Conservation (phyloP, 108 stramenopile genomes). For the Nitzschia putrida region DNA sequence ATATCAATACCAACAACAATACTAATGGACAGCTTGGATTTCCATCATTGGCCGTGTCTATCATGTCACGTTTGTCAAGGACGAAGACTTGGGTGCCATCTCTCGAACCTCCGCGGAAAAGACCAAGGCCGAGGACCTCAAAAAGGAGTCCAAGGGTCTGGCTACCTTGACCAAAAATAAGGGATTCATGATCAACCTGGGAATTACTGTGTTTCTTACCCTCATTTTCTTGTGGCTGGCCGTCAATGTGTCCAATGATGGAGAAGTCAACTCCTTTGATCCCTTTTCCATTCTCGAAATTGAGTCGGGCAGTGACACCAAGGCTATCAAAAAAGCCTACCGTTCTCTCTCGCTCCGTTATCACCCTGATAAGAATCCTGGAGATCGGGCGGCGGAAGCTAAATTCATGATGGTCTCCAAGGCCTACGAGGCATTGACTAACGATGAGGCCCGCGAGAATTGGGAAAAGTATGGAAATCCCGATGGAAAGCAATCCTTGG, state of each 20-base stretch:
- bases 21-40: slow-evolving; percentile 72
- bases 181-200: slow-evolving; percentile 73
- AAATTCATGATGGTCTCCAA: slow-evolving; percentile 96
- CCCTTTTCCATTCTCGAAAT: slow-evolving; percentile 88
- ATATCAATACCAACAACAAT: no score
- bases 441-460: slow-evolving; percentile 84
- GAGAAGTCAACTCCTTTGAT: slow-evolving; percentile 92
- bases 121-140: slow-evolving; percentile 78
- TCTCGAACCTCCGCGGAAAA: slow-evolving; percentile 85
- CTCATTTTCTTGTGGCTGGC: slow-evolving; percentile 67
- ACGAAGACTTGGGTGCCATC: slow-evolving; percentile 80
- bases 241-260: slow-evolving; percentile 66
- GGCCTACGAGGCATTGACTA: slow-evolving; percentile 94
- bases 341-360: slow-evolving; percentile 80
- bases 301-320: slow-evolving; percentile 70
- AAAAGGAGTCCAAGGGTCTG: slow-evolving; percentile 71
- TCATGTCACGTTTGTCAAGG: slow-evolving; percentile 62
- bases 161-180: slow-evolving; percentile 53
- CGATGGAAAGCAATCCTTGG: slow-evolving; percentile 96
- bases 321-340: slow-evolving; percentile 90
- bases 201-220: slow-evolving; percentile 62
- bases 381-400: slow-evolving; percentile 86
- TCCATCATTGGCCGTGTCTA: slow-evolving; percentile 57
- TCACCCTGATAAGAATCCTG: slow-evolving; percentile 95
- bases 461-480: slow-evolving; percentile 98